Base-by-base conservation (phyloP, 1,284 basidiomycete species). In the Rugosomyces carneus region DNA sequence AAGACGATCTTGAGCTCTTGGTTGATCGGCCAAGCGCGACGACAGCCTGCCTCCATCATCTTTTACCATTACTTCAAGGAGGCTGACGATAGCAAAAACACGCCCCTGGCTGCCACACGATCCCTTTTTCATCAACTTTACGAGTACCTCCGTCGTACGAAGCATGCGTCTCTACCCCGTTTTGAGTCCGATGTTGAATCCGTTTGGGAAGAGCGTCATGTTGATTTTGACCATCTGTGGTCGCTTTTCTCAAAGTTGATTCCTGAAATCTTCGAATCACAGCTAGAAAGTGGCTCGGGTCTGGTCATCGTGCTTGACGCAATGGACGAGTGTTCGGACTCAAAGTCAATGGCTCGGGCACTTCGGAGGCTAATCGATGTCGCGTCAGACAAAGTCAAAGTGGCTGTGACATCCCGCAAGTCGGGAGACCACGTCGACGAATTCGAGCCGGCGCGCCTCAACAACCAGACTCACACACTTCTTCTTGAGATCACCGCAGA, bases 1-100 rank as follows among this genome's bases (percentile, higher is more conserved):
- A 48, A 48, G 32, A 44, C 42, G 20, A 37, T 48, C 15, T 16
- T 48, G 19, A 48, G 42, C 20, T 43, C 47, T 4, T 44, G 47
- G 47, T 34, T 48, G 8, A 44, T 48, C 11, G 31, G 15, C 9
- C 1, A 41, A 6, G 20, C 23, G 11, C 2, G 26, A 5, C 19
- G 15, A 15, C 21, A 1, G n/a, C 15, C 2, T 20, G 15, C 8
- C 5, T 27, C 16, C 21, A 11, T 48, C 1, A 19, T 44, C n/a
- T 37, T 48, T 16, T 44, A 48, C 26, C 47, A 48, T 23, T 44
- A 27, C 18, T 48, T 48, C 32, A 43, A 43, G 16, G 37, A 20
- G n/a, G 23, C 24, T 11, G 41, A 48, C 32, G 34, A 21, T 9
- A 24, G 10, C 8, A 48, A 40, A n/a, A 29, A 32, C 16, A 40